Base-by-base conservation (phyloP, 306 rosid genomes). In the Leucaena leucocephala region DNA sequence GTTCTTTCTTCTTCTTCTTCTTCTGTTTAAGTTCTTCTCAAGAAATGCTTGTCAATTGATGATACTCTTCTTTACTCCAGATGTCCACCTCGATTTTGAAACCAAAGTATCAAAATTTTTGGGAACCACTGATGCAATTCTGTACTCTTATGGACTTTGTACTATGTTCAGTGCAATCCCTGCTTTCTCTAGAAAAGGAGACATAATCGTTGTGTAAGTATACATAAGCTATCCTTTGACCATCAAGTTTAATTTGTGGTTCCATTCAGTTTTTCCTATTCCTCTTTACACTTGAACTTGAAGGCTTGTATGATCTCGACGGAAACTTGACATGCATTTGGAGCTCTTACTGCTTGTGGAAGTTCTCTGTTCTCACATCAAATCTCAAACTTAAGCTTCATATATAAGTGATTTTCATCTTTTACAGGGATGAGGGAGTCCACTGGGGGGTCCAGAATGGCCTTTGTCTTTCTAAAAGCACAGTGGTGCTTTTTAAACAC, bases 361-460 rank as follows among this genome's bases (percentile, higher is more conserved):
- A 16, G 57, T 49, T 13, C 19, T 27, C 27, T 27, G 27, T 27
- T 27, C 57, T 49, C 57, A 16, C 19, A 16, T 15, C 57, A 49
- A 52, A 19, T 16, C 22, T 16, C 9, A 52, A 52, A 52, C 59
- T 52, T n/a, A 6, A 16, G 22, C 9, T 52, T 17, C 22, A 6
- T 52, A 14, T 49, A n/a, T 0, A 52, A 52, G 22, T 52, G 27
- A n/a, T 5, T 52, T 52, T 7, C n/a, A 49, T 49, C 55, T 14
- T 49, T 49, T 4, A 49, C n/a, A 49, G 55, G 5, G 55, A 49
- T 14, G 55, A 49, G 8, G 58, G 58, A 50, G 21, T 50, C 62
- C 98, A 95, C 80, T 95, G 98, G 98, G 98, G 97, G 81, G 91
- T 92, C 80, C 98, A 95, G 77, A 95, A 95, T 85, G 97, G 98